These are phyloP conservation scores for Vitis hybrid DNA, from an alignment of 177 flowering plant species.

Conservation along the genomic window DNA sequence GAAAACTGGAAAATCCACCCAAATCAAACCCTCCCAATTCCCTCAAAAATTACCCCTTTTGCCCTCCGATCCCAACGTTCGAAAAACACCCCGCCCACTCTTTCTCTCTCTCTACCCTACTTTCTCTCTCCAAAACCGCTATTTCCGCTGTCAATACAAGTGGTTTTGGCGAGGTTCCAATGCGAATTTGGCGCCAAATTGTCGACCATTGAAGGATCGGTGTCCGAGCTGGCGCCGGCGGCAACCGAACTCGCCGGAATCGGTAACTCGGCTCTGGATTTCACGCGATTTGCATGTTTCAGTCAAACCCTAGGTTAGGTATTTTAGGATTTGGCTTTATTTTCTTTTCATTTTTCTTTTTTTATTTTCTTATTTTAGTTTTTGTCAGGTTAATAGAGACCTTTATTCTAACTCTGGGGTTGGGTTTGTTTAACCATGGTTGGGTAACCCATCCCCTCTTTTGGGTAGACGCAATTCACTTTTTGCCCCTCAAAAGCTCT, in stretches of 20 bases:
- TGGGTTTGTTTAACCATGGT: slow-evolving; percentile 13
- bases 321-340: background rate
- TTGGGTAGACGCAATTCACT: no score
- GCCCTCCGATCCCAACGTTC: slow-evolving; percentile 45
- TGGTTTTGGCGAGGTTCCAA: background rate
- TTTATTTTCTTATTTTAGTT: background rate
- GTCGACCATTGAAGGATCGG: slow-evolving; percentile 1
- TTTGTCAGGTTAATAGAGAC: background rate
- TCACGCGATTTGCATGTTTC: slow-evolving; percentile 25
- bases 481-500: no score
- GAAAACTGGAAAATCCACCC: slow-evolving; percentile 7
- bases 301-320: slow-evolving; percentile 27
- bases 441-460: background rate
- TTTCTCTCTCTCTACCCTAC: slow-evolving; percentile 20
- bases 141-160: slow-evolving; percentile 22
- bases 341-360: slow-evolving; percentile 1
- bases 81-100: slow-evolving; percentile 21
- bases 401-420: background rate
- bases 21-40: slow-evolving; percentile 13
- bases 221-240: slow-evolving; percentile 1
- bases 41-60: slow-evolving; percentile 21
- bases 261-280: slow-evolving; percentile 16
- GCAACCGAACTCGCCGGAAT: slow-evolving; percentile 23
- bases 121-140: slow-evolving; percentile 22
- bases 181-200: slow-evolving; percentile 12